Conservation (phyloP, 2,329 filamentous ascomycete genomes). For the Pestalotiopsis sp. region DNA sequence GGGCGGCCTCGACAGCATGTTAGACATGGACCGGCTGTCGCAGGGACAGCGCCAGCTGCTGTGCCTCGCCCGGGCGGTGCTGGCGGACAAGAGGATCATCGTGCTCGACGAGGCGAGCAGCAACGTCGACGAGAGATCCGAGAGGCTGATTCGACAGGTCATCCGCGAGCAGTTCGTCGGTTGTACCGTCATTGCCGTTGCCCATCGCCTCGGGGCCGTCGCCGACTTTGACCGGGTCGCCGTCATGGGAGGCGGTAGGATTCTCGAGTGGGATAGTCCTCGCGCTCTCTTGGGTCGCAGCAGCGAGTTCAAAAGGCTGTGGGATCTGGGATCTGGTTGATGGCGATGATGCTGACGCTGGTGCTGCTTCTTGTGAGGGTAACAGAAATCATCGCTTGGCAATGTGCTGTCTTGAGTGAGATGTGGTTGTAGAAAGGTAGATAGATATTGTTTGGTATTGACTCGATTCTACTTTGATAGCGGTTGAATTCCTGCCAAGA, state of each 20-base stretch:
- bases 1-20: not conserved
- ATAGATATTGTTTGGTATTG: too few species aligned
- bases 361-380: not conserved
- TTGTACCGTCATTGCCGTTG: slow-evolving; percentile 5
- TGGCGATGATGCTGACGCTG: not conserved
- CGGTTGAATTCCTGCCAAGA: too few species aligned
- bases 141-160: slow-evolving; percentile 3
- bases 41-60: slow-evolving; percentile 13
- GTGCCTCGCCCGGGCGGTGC: slow-evolving; percentile 12
- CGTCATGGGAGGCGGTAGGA: slow-evolving; percentile 2
- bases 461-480: too few species aligned
- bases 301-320: not conserved
- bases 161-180: slow-evolving; percentile 11
- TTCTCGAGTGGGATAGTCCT: slow-evolving; percentile 6
- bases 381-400: too few species aligned
- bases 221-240: not conserved
- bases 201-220: not conserved
- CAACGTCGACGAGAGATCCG: slow-evolving; percentile 7
- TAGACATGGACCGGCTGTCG: not conserved
- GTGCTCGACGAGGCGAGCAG: slow-evolving; percentile 11
- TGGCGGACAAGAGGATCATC: not conserved
- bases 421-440: too few species aligned
- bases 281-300: not conserved
- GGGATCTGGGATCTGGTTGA: not conserved
- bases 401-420: too few species aligned